A percentile compares a stretch with the other conserved stretches of the same genome.
Evolutionary conservation across 441 rosid genomes (phyloP).

Genomic region (Populus hybrid): DNA sequence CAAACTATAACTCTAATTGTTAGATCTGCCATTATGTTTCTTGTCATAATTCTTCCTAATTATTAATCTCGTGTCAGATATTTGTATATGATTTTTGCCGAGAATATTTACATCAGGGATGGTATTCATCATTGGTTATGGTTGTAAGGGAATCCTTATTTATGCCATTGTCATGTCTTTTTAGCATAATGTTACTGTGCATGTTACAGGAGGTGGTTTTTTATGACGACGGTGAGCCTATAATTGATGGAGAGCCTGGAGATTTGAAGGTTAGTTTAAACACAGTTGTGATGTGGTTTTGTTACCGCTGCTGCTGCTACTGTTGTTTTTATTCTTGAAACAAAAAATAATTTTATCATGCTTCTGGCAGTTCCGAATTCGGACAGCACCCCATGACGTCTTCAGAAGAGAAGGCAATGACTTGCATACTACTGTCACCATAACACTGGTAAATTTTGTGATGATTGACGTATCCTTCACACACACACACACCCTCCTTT

Average conservation of each 20-base stretch:
- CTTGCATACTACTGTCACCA: constrained; percentile 76
- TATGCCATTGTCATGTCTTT: background rate
- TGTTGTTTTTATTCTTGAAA: background rate
- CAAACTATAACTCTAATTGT: background rate
- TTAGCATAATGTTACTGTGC: constrained; percentile 2
- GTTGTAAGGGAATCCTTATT: background rate
- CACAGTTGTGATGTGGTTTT: background rate
- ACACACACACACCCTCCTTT: background rate
- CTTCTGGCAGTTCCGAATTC: constrained; percentile 74
- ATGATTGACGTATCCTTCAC: background rate
- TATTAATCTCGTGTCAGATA: background rate
- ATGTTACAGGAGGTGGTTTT: constrained; percentile 78
- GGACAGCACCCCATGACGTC: constrained; percentile 68
- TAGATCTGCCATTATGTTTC: background rate
- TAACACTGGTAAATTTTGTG: constrained; percentile 64
- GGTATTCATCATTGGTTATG: background rate
- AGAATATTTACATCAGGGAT: background rate
- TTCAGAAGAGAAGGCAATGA: constrained; percentile 91
- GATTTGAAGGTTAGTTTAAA: constrained; percentile 72
- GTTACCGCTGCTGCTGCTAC: background rate
- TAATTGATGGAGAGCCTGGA: constrained; percentile 90
- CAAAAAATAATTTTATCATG: background rate
- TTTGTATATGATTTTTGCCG: background rate
- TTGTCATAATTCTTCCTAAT: background rate
- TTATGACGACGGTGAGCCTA: constrained; percentile 94